Evolutionary conservation across 257 asterid genomes (phyloP), one percentile per base, ranked within the genome.

Genomic region (Penstemon newberryi): DNA sequence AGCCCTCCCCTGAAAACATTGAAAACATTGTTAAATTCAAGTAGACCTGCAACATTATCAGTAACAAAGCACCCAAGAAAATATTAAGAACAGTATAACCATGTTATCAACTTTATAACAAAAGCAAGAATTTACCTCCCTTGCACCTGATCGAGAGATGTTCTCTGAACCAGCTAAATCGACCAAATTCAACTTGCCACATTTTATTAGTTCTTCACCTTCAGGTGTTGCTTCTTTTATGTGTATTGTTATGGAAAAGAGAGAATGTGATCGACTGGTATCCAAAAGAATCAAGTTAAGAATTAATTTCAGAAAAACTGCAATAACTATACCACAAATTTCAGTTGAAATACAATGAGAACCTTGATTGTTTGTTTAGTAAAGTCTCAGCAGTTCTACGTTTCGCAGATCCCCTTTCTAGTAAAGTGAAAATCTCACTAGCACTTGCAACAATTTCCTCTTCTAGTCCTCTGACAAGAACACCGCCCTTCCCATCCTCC

Each of bases 401-500:
- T 75, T 91, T 88, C 67, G 95, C 85, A 56, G 96, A 86, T 3
- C 97, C 97, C 76, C 93, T 78, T 73, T 91, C 97, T 51, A 88
- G 92, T 68, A 88, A 72, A 10, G 92, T 75, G 71, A 85, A 91
- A 56, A 91, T 91, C 75, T 88, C 96, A 65, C 71, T 81, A 12
- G 95, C 92, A 78, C 82, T 86, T 5, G 93, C 76, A 36, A 88
- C 96, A 50, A 91, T 91, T 75, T 91, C 96, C 74, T 91, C 96
- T 70, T 91, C 97, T 0, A 91, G 81, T 13, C 97, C 97, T 77
- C 95, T 85, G 8, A 91, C 95, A 69, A 91, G 87, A 73, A 88
- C 97, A 38, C 96, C 97, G 18, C 97, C 96, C 78, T 88, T 91
- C 12, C 96, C 96, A 75, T 91, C 97, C 77, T 91, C 96, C 95